Evolutionary conservation across 148 eudicot species (phyloP), one percentile per base, ranked within the genome.

Genomic region (Vaccinium macrocarpon): DNA sequence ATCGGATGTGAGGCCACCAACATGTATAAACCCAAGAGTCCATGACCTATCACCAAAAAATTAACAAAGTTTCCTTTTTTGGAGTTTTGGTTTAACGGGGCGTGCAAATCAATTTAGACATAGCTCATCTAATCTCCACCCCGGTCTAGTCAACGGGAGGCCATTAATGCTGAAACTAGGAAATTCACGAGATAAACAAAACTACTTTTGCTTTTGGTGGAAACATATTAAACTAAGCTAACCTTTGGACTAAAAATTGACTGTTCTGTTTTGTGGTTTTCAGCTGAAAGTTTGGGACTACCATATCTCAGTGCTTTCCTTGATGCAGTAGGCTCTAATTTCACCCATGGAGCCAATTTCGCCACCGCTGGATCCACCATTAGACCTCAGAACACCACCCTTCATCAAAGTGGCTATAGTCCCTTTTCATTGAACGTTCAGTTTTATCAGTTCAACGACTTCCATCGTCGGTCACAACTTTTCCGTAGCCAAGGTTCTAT

Each of bases 361-460:
- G 99, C 99, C 23, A 95, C 98, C 0, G 96, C 96, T 0, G 99
- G 95, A 13, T 95, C 99, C n/a, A 91, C 94, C 53, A 82, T 97
- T n/a, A 85, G 98, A 77, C 97, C 99, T 3, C 96, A 87, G 79
- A 95, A 97, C 82, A 87, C 92, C 42, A 96, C 93, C 21, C 90
- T 90, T 35, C 89, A 86, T 1, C 94, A 94, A 49, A 87, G 93
- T 78, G 99, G 99, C 5, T 90, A 87, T 84, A 96, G 97, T 77
- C 99, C 99, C 13, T 61, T 96, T 52, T 94, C 99, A 1, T 82
- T 96, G 27, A 88, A 96, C 82, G 93, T 96, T 38, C 98, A 96
- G 57, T 84, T 4, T 25, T 86, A 89, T 48, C 81, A 96, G 83
- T 94, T 91, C 92, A 86, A 91, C 53, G 98, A 92, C 66, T 94